Evolutionary conservation across 2,329 filamentous ascomycete species (phyloP).

Genomic region (Tolypocladium inflatum): DNA sequence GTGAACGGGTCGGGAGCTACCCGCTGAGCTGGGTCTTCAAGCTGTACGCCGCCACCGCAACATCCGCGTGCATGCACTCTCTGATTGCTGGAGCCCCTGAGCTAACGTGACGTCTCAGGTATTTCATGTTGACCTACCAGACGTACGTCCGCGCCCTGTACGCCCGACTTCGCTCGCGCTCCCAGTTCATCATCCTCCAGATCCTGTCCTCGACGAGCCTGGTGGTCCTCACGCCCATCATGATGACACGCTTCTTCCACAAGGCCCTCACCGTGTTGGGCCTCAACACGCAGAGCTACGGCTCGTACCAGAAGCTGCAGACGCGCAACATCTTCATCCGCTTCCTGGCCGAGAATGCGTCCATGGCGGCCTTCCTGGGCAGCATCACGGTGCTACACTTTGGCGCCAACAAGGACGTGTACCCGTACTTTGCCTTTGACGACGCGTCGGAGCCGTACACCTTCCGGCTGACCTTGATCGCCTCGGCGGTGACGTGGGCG

Average conservation of each 20-base stretch:
- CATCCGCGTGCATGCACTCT: neutral
- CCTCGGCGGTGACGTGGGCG: slow-evolving; percentile 55
- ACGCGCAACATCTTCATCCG: slow-evolving; percentile 59
- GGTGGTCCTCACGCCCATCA: slow-evolving; percentile 53
- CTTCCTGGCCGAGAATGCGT: slow-evolving; percentile 56
- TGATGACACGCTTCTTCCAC: slow-evolving; percentile 52
- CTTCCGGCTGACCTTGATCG: slow-evolving; percentile 53
- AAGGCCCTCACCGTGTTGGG: slow-evolving; percentile 41
- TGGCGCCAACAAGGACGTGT: slow-evolving; percentile 57
- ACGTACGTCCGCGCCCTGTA: slow-evolving; percentile 62
- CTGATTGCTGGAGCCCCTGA: neutral
- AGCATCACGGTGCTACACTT: slow-evolving; percentile 58
- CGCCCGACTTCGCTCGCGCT: slow-evolving; percentile 54
- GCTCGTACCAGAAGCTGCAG: slow-evolving; percentile 56
- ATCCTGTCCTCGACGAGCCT: slow-evolving; percentile 53
- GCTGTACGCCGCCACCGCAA: slow-evolving; percentile 34
- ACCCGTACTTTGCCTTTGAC: slow-evolving; percentile 62
- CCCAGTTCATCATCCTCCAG: slow-evolving; percentile 57
- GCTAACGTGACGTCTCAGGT: slow-evolving; percentile 25
- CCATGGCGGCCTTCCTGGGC: slow-evolving; percentile 59
- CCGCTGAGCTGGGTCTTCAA: slow-evolving; percentile 65
- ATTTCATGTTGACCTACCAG: slow-evolving; percentile 62
- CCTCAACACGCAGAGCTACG: slow-evolving; percentile 50
- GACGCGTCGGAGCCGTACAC: slow-evolving; percentile 39
- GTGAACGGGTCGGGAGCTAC: slow-evolving; percentile 59